Base-by-base conservation (phyloP, 1,284 basidiomycete genomes). In the Cystobasidium slooffiae region DNA sequence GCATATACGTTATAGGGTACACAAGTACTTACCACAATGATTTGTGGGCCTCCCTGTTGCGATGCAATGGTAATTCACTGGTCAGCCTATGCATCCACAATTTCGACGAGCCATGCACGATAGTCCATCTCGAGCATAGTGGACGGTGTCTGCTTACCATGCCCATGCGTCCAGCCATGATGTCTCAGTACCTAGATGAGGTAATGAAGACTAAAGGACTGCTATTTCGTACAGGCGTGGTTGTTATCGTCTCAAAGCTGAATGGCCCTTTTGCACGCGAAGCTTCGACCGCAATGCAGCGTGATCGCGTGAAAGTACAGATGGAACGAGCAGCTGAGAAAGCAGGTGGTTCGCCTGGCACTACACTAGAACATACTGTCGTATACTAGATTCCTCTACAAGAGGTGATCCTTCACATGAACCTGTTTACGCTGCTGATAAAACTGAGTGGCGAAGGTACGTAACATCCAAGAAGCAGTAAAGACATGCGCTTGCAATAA, bases 131-230 rank as follows among this genome's bases (percentile, higher is more conserved):
- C 18, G 8, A 66, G 41, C n/a, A 43, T 14, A 14, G 9, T 39
- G 24, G 14, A 55, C 16, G 10, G 10, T 22, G 51, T 16, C 8
- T 31, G 20, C 69, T 53, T 47, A 72, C 69, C 69, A 72, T 72
- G 43, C 59, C 59, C 69, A 72, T 72, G 41, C 69, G 59, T 9
- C 69, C 69, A 63, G 69, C 69, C 69, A 72, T 72, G 18, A 37
- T 72, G 52, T 43, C 49, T 39, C 16, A n/a, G 20, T 66, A 43
- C n/a, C 64, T 43, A 9, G 18, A 6, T 9, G 18, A 22, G 64
- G n/a, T 49, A 52, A n/a, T 2, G 8, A 53, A 41, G 46, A 47
- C 14, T 9, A 10, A 47, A 49, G 14, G 6, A 31, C 43, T 6
- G 47, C 20, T 61, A 8, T 56, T 24, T 14, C 10, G 31, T 31